Evolutionary conservation across 306 rosid genomes (phyloP).

Genomic region (Rubus parviflorus): DNA sequence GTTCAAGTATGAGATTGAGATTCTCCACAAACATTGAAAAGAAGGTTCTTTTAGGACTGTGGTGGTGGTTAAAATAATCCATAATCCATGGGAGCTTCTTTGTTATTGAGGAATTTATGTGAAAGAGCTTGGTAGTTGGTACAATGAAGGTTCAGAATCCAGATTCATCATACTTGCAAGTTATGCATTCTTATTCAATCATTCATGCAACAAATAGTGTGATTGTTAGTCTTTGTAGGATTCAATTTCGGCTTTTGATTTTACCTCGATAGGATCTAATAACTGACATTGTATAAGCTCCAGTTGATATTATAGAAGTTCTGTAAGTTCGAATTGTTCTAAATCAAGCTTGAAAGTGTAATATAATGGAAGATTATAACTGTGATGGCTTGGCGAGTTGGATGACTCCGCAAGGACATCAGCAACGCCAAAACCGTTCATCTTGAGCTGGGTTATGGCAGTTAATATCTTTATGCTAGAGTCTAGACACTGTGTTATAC

Average conservation of each 20-base stretch:
- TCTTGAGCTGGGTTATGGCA: background rate
- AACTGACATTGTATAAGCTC: background rate
- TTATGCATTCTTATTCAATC: background rate
- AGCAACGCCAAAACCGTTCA: too few relatives aligned
- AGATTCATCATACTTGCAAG: background rate
- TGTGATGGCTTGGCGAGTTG: too few relatives aligned
- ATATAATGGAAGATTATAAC: background rate
- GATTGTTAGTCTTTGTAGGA: background rate
- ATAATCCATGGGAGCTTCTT: background rate
- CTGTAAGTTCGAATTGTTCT: background rate
- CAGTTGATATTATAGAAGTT: background rate
- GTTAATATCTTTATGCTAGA: background rate
- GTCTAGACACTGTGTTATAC: background rate
- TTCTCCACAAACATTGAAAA: background rate
- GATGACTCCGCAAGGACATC: background rate
- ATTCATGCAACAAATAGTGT: background rate
- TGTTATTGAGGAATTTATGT: background rate
- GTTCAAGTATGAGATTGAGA: background rate
- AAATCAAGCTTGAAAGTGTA: background rate
- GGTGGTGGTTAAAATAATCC: background rate
- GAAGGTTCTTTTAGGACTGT: background rate
- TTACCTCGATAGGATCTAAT: background rate
- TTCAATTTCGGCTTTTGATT: background rate
- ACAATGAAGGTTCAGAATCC: background rate
- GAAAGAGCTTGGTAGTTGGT: background rate